phyloP scores from a whole-genome alignment of 2,329 filamentous ascomycete species.

The Periconia sp. region DNA sequence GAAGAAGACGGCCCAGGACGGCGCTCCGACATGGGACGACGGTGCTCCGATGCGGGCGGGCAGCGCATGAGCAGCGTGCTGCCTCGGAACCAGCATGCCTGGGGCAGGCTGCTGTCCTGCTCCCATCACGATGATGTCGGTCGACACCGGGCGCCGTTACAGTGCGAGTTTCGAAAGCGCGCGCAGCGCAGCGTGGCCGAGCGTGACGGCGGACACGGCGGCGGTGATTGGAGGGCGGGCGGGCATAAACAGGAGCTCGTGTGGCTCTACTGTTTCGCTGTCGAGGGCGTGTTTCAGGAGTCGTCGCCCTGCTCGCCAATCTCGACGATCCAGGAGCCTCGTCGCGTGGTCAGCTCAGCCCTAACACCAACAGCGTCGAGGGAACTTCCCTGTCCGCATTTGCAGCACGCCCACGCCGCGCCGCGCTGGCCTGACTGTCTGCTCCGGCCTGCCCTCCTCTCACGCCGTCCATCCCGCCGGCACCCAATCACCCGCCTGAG shows the following conservation, averaged over 20 bases:
- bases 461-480: slow-evolving; percentile 11
- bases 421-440: background rate
- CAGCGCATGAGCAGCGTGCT: slow-evolving; percentile 8
- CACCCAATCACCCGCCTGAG: slow-evolving; percentile 26
- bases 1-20: slow-evolving; percentile 6
- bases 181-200: too few relatives aligned
- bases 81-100: too few relatives aligned
- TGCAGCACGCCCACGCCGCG: slow-evolving; percentile 1
- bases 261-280: slow-evolving; percentile 30
- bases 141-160: slow-evolving; percentile 10
- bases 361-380: slow-evolving; percentile 9
- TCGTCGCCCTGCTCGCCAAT: slow-evolving; percentile 20
- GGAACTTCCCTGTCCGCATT: background rate
- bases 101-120: background rate
- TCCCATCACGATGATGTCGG: slow-evolving; percentile 9
- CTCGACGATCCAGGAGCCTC: slow-evolving; percentile 17
- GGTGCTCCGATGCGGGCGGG: slow-evolving; percentile 7
- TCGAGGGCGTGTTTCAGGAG: slow-evolving; percentile 25
- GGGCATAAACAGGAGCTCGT: slow-evolving; percentile 13
- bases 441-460: background rate
- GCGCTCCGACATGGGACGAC: slow-evolving; percentile 3
- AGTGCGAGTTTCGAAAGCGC: slow-evolving; percentile 16
- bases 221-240: slow-evolving; percentile 6
- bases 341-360: slow-evolving; percentile 29
- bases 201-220: slow-evolving; percentile 5